Conservation (phyloP, 2,329 filamentous ascomycete genomes). For the Huntiella bhutanensis region DNA sequence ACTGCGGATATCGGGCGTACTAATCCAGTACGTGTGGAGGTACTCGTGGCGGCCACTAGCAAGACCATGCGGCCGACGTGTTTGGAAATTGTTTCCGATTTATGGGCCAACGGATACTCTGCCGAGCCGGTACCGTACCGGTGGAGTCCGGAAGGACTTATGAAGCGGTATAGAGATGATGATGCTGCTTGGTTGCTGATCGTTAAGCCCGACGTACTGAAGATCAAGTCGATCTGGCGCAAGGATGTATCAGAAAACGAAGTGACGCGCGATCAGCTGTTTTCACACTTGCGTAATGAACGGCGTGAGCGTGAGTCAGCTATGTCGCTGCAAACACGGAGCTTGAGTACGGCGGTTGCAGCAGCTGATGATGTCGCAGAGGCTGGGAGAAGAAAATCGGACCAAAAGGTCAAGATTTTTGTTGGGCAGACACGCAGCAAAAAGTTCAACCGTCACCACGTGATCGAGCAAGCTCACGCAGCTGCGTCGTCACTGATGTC, state of each 20-base stretch:
- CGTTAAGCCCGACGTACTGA: conserved; percentile 63
- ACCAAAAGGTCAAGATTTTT: conserved; percentile 69
- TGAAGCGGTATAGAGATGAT: conserved; percentile 58
- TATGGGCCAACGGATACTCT: conserved; percentile 72
- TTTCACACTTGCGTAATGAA: conserved; percentile 65
- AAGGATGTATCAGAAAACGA: conserved; percentile 63
- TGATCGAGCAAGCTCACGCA: conserved; percentile 59
- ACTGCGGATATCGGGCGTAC: neutral
- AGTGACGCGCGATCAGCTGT: conserved; percentile 36
- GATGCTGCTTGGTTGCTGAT: conserved; percentile 74
- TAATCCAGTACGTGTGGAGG: neutral
- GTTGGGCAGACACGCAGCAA: conserved; percentile 68
- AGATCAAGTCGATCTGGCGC: conserved; percentile 58
- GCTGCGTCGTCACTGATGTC: conserved; percentile 44
- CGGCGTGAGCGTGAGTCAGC: conserved; percentile 59
- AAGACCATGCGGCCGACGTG: conserved; percentile 56
- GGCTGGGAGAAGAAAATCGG: conserved; percentile 18
- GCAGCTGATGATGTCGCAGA: neutral
- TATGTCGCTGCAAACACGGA: conserved; percentile 28
- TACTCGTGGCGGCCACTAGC: conserved; percentile 65
- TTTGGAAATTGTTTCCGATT: conserved; percentile 53
- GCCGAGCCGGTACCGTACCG: conserved; percentile 74
- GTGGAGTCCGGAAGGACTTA: conserved; percentile 59
- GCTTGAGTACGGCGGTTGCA: neutral
- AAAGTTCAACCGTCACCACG: conserved; percentile 73